Evolutionary conservation across 2,329 filamentous ascomycete genomes (phyloP), one percentile per base, ranked within the genome.

Genomic region (Hypomyces rosellus): DNA sequence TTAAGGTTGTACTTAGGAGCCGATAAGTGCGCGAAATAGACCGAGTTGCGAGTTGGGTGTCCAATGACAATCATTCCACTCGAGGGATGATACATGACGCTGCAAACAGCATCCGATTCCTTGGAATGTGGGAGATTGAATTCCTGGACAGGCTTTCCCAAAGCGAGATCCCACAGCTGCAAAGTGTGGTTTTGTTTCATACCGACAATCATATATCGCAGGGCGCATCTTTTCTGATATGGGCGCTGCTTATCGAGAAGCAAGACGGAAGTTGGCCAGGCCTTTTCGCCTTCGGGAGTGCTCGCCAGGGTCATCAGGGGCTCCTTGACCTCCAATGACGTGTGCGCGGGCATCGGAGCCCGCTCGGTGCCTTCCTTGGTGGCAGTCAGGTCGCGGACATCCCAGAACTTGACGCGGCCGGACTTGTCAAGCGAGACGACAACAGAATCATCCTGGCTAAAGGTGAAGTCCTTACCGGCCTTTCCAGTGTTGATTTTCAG

Each of bases 121-220:
- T 93, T 95, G 71, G 88, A 88, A 65, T 99, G 92, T 1, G 93
- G 93, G 50, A 99, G 83, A 66, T 96, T 93, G 67, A 99, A 85
- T 72, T 99, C 93, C 67, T 99, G 92, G 36, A 99, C 93, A 30
- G 91, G 89, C 71, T 96, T 96, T 58, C 87, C 88, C 34, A 99
- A 84, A 39, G 88, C 90, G 63, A 99, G 84, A 74, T 99, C 93
- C 95, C 93, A 99, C 41, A 99, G 82, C 75, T 99, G 95, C 55
- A 99, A 82, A 50, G 92, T 95, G 72, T 99, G 93, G 70, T 99
- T 99, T 69, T 99, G 93, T 74, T 97, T 96, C 82, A 97, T 89
- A 61, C 93, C 93, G 55, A 99, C 89, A 65, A 99, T 85, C 74
- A 99, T 86, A 73, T 99, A 99, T 54, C 93, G 84, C 55, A 96